Evolutionary conservation across 495 filamentous ascomycete genomes (phyloP).

Genomic region (Tuber indicum): DNA sequence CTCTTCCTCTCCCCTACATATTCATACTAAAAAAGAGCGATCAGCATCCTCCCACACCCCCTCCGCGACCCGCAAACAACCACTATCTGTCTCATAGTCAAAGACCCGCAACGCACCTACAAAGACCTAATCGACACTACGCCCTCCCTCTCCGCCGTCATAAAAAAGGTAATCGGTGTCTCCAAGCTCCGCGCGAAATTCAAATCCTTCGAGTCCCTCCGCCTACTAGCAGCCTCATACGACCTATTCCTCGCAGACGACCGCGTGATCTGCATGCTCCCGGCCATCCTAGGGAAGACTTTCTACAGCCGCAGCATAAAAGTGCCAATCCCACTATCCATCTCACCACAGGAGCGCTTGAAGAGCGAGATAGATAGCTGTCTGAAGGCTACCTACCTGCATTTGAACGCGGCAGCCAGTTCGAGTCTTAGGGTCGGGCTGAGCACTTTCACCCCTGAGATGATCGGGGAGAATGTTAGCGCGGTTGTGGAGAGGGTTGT

Average conservation of each 20-base stretch:
- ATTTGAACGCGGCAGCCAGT: slow-evolving; percentile 59
- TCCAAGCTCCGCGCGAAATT: slow-evolving; percentile 78
- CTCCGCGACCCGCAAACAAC: slow-evolving; percentile 57
- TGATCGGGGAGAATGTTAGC: slow-evolving; percentile 71
- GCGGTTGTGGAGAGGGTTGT: slow-evolving; percentile 62
- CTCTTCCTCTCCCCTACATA: slow-evolving; percentile 6
- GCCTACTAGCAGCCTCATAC: slow-evolving; percentile 76
- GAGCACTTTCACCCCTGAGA: slow-evolving; percentile 62
- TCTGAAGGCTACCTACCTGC: slow-evolving; percentile 53
- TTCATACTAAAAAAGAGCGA: neutral
- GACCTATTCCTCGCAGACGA: slow-evolving; percentile 86
- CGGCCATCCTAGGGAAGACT: slow-evolving; percentile 69
- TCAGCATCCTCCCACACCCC: slow-evolving; percentile 58
- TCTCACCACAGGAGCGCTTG: slow-evolving; percentile 61
- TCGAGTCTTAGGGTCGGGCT: slow-evolving; percentile 66
- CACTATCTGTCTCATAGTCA: slow-evolving; percentile 75
- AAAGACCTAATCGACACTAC: slow-evolving; percentile 76
- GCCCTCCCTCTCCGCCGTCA: slow-evolving; percentile 67
- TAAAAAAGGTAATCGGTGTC: slow-evolving; percentile 74
- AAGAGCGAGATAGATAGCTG: slow-evolving; percentile 42
- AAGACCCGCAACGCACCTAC: slow-evolving; percentile 79
- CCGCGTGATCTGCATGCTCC: slow-evolving; percentile 69
- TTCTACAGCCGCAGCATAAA: slow-evolving; percentile 76
- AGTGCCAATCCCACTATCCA: slow-evolving; percentile 76
- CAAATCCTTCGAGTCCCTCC: slow-evolving; percentile 74